phyloP scores from a whole-genome alignment of 441 rosid genomes.

The Erodium moschatum region DNA sequence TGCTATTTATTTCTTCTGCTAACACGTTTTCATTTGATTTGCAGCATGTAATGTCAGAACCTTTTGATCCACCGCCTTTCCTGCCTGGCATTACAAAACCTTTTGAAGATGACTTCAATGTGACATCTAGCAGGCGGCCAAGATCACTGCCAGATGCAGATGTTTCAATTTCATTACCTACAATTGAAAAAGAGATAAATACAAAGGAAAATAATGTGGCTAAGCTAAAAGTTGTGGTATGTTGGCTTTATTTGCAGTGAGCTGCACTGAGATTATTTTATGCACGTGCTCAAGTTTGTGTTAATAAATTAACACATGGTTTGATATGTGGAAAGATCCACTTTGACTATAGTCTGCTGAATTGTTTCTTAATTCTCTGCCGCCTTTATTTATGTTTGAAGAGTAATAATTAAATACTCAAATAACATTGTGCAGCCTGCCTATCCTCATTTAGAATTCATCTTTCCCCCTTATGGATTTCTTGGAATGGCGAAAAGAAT shows the following conservation, averaged over 20 bases:
- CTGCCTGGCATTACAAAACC: constrained; percentile 57
- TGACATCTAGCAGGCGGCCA: constrained; percentile 38
- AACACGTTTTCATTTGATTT: constrained; percentile 25
- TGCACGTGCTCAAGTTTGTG: background rate
- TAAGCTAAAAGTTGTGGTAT: constrained; percentile 94
- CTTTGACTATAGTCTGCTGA: background rate
- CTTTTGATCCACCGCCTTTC: constrained; percentile 88
- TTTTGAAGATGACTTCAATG: constrained; percentile 55
- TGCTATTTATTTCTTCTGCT: constrained; percentile 5
- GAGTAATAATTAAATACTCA: background rate
- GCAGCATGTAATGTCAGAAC: constrained; percentile 87
- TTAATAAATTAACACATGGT: background rate
- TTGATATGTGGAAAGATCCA: background rate
- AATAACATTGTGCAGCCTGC: background rate
- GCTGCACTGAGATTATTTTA: background rate
- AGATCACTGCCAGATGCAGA: constrained; percentile 52
- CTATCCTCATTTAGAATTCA: background rate
- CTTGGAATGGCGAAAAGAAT: background rate
- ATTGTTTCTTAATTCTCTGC: background rate
- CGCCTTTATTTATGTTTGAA: background rate
- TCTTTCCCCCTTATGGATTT: background rate
- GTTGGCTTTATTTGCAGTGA: constrained; percentile 24
- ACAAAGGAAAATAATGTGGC: constrained; percentile 74
- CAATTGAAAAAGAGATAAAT: constrained; percentile 58
- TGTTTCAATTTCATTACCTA: constrained; percentile 32